These are phyloP conservation scores for Cucurbita moschata DNA, from an alignment of 306 rosid species.

Conservation along the genomic window DNA sequence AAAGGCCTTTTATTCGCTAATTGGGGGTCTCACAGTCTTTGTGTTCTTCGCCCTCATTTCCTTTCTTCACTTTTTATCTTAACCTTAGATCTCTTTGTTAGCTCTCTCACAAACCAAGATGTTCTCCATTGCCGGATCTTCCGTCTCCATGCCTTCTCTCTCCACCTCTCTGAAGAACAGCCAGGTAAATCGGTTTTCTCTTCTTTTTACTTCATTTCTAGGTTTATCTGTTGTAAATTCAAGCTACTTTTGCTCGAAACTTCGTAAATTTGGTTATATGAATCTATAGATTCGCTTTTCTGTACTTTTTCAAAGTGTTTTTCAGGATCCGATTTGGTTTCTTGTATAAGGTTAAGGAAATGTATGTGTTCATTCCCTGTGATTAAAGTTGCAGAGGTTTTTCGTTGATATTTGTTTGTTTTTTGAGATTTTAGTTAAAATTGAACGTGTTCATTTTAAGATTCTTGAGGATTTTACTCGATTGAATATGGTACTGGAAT, in stretches of 20 bases:
- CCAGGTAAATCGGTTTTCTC: background rate
- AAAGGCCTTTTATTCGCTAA: background rate
- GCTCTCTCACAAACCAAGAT: background rate
- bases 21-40: conserved; percentile 5
- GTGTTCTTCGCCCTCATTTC: background rate
- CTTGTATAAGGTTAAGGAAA: background rate
- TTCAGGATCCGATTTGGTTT: background rate
- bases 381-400: background rate
- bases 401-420: background rate
- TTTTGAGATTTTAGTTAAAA: background rate
- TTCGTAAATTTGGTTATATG: background rate
- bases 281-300: background rate
- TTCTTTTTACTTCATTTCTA: background rate
- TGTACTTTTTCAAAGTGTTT: background rate
- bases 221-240: background rate
- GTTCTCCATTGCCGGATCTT: conserved; percentile 7
- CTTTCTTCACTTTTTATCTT: background rate
- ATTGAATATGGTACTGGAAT: background rate
- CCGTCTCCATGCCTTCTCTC: background rate
- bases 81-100: conserved; percentile 7
- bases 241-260: background rate
- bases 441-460: background rate
- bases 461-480: background rate
- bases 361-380: no score
- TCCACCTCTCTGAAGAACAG: background rate